Base-by-base conservation (phyloP, 345 rosid species). In the Pistacia vera region DNA sequence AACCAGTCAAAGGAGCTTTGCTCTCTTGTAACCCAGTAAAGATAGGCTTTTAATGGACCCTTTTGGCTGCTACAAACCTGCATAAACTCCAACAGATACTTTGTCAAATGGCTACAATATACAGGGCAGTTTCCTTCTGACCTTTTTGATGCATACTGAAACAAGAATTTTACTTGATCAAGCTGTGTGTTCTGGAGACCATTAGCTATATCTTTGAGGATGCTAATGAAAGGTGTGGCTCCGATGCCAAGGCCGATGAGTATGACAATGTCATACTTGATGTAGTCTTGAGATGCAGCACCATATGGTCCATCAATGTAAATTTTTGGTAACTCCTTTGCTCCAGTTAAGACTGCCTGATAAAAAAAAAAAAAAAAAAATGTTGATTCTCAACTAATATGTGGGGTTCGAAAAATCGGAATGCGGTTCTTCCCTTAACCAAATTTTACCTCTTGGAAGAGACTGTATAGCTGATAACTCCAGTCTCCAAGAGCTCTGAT, bases 161-260 rank as follows among this genome's bases (percentile, higher is more conserved):
- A 28, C 2, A 20, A 28, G 22, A 17, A 33, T 51, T 17, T 70
- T 73, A 77, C 70, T 28, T 77, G 69, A 61, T 68, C 59, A 38
- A 25, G 38, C 14, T 36, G 25, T 57, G 78, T 38, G 57, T 69
- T 65, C 44, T 68, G 68, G 35, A 72, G 52, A 17, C 68, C 66
- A 54, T 51, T 64, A 6, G 75, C 77, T 2, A 86, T 22, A 66
- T 89, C 91, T 79, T 80, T 83, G 71, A 89, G 86, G 79, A 89
- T 84, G 87, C 89, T 86, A 57, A 87, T 78, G 81, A 87, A 89
- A 4, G 91, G 93, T 4, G 93, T 89, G 48, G 81, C 83, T 69
- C 93, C 93, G 4, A 89, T 89, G 59, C 93, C 93, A 13, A 87
- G 89, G 63, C 93, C 93, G 18, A 87, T 80, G 56, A 89, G 77